phyloP scores from a whole-genome alignment of 2,329 filamentous ascomycete genomes.

The Colletotrichum sp. region DNA sequence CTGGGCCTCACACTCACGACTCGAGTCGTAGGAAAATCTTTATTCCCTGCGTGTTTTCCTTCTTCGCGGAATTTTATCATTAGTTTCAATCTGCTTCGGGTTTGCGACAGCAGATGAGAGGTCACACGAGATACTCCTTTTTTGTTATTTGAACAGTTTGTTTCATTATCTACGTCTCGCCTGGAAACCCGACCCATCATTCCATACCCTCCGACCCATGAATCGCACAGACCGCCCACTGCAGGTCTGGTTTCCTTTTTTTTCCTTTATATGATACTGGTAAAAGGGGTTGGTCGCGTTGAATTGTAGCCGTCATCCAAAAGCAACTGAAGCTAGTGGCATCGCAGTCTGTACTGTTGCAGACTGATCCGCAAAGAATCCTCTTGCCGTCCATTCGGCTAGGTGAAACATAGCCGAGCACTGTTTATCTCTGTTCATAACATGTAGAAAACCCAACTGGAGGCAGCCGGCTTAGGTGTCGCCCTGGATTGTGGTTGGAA shows the following conservation, averaged over 20 bases:
- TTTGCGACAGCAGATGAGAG: not conserved
- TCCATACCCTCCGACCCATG: not conserved
- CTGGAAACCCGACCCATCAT: not conserved
- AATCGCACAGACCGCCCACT: not conserved
- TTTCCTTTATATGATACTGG: not conserved
- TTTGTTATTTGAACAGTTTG: not conserved
- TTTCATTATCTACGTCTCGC: not conserved
- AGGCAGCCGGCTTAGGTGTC: not conserved
- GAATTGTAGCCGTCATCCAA: not conserved
- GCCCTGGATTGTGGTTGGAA: not conserved
- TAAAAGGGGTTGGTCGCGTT: not conserved
- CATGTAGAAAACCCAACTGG: not conserved
- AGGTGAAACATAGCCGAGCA: not conserved
- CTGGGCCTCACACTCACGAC: not conserved
- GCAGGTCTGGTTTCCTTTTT: not conserved
- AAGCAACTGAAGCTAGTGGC: not conserved
- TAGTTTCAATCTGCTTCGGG: not conserved
- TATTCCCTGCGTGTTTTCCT: not conserved
- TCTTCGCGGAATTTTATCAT: not conserved
- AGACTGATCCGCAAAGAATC: not conserved
- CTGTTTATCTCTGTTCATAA: not conserved
- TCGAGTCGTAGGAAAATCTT: not conserved
- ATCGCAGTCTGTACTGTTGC: not conserved
- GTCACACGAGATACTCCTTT: not conserved
- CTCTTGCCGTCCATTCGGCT: not conserved